Conservation (phyloP, 2,329 filamentous ascomycete species). For the Fusarium sp. region DNA sequence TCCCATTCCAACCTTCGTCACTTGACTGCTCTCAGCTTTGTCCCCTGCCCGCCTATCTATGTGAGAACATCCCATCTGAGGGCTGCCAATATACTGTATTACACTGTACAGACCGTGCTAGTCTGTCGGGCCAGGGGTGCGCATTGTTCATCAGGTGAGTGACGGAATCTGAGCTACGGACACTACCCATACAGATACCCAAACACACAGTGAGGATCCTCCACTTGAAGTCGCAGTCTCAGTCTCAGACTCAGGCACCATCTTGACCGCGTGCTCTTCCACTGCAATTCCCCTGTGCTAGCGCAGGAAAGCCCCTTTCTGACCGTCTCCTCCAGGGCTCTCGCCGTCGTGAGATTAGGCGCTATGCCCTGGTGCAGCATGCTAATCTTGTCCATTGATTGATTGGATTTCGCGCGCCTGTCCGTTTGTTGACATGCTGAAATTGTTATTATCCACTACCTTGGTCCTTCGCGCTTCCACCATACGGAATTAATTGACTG, state of each 20-base stretch:
- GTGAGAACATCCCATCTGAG: conserved; percentile 35
- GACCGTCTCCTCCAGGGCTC: conserved; percentile 27
- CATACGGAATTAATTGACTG: conserved; percentile 17
- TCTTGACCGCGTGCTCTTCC: conserved; percentile 32
- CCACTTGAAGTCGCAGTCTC: conserved; percentile 9
- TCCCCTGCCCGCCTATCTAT: conserved; percentile 22
- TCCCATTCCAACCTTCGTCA: conserved; percentile 46
- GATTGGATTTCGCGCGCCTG: conserved; percentile 39
- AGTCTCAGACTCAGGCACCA: conserved; percentile 42
- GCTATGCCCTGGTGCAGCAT: conserved; percentile 35
- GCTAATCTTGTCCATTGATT: conserved; percentile 28
- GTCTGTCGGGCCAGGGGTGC: conserved; percentile 27
- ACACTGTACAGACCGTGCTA: background rate
- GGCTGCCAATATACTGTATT: conserved; percentile 14
- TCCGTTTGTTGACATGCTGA: conserved; percentile 47
- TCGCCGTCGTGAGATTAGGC: conserved; percentile 37
- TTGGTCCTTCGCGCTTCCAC: conserved; percentile 21
- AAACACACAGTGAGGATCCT: conserved; percentile 21
- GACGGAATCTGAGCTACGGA: conserved; percentile 20
- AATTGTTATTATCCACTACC: conserved; percentile 47
- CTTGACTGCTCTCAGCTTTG: conserved; percentile 41
- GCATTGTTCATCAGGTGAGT: conserved; percentile 43
- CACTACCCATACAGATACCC: conserved; percentile 7
- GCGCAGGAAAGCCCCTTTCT: conserved; percentile 44
- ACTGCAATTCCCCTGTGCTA: conserved; percentile 42